These are phyloP conservation scores for Trichoderma lentiforme DNA, from an alignment of 2,329 filamentous ascomycete genomes.

Conservation along the genomic window DNA sequence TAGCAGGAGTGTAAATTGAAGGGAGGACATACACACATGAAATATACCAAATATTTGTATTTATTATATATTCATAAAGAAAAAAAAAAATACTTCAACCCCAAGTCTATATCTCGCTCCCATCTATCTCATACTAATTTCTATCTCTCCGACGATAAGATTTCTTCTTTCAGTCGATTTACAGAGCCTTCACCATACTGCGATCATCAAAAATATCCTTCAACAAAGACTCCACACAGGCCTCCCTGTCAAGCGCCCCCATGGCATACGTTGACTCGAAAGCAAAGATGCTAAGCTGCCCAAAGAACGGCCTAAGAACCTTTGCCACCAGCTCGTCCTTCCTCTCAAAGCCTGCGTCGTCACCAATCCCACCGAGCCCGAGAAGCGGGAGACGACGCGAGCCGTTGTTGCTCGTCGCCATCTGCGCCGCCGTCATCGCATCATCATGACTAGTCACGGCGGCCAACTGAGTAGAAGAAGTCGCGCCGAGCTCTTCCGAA, in stretches of 20 bases:
- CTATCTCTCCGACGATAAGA: background rate
- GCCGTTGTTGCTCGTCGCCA: conserved; percentile 35
- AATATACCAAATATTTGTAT: background rate
- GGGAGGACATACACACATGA: background rate
- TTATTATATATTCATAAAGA: background rate
- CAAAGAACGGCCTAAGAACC: conserved; percentile 83
- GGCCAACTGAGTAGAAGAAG: conserved; percentile 26
- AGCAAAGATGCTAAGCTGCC: conserved; percentile 84
- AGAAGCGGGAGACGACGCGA: conserved; percentile 48
- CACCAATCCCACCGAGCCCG: conserved; percentile 50
- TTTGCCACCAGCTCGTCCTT: conserved; percentile 69
- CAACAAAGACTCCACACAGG: conserved; percentile 62
- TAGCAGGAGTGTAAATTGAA: background rate
- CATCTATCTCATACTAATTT: background rate
- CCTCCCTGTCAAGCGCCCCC: conserved; percentile 62
- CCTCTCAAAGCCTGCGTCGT: conserved; percentile 55
- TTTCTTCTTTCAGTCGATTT: conserved; percentile 20
- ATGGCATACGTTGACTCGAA: conserved; percentile 94
- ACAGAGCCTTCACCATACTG: conserved; percentile 61
- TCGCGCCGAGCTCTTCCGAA: conserved; percentile 66
- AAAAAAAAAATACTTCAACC: background rate
- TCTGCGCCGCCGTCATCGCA: conserved; percentile 32
- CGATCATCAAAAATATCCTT: conserved; percentile 77
- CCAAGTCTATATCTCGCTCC: background rate
- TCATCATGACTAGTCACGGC: conserved; percentile 35